Base-by-base conservation (phyloP, 371 early-diverging fungal species). In the Batkoa obscura region DNA sequence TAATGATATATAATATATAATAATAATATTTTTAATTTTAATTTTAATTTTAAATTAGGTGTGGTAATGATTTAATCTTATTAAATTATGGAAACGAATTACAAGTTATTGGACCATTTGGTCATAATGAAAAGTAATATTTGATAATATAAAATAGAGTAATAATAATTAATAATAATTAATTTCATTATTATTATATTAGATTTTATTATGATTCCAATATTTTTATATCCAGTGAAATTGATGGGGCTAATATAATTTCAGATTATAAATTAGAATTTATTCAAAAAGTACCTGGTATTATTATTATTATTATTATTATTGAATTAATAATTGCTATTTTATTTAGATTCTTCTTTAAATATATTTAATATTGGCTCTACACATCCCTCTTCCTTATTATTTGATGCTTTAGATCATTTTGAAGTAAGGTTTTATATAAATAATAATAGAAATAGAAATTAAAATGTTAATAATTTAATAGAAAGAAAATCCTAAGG, bases 1-100 rank as follows among this genome's bases (percentile, higher is more conserved):
- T n/a, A n/a, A n/a, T n/a, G n/a, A n/a, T n/a, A n/a, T n/a, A n/a
- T n/a, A n/a, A n/a, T n/a, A n/a, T n/a, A n/a, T n/a, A n/a, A n/a
- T n/a, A n/a, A n/a, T n/a, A n/a, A n/a, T n/a, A n/a, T n/a, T n/a
- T n/a, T n/a, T n/a, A n/a, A n/a, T n/a, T n/a, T n/a, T n/a, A n/a
- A n/a, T n/a, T n/a, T n/a, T n/a, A n/a, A n/a, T n/a, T n/a, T n/a
- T n/a, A n/a, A n/a, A n/a, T n/a, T n/a, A n/a, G 81, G 86, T 84
- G 94, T 65, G 94, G 96, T n/a, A 84, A 79, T 15, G 98, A 97
- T 62, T 83, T 92, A 0, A 94, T 91, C 4, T 76, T 89, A 1
- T 64, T 88, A 5, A 86, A 84, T 62, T 88, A 86, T 81, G 84
- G 82, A 33, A 75, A 78, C 56, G 78, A 80, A 56, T 74, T 89